A percentile compares a stretch with the other conserved stretches of the same genome.
Conservation (phyloP, 2,329 filamentous ascomycete species). For the Nemania sp. region DNA sequence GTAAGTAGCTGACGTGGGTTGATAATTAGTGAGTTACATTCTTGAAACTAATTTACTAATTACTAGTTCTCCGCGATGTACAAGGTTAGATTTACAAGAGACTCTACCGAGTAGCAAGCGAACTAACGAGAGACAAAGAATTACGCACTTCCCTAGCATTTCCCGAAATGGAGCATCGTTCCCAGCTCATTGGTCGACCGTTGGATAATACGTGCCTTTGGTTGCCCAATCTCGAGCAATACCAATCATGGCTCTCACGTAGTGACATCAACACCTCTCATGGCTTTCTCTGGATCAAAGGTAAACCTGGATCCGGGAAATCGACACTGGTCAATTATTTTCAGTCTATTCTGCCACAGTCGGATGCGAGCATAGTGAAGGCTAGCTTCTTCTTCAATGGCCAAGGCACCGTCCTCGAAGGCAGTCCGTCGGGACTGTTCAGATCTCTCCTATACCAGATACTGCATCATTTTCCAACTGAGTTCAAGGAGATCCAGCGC, state of each 20-base stretch:
- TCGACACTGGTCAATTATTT: neutral
- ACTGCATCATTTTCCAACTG: neutral
- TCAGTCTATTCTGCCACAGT: too few relatives aligned
- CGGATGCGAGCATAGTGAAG: neutral
- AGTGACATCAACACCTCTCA: neutral
- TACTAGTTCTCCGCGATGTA: too few relatives aligned
- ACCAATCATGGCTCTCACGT: neutral
- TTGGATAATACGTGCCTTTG: neutral
- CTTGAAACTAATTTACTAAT: too few relatives aligned
- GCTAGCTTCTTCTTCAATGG: neutral
- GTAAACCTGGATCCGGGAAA: neutral
- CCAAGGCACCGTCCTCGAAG: neutral
- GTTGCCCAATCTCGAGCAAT: neutral
- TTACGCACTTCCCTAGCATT: neutral
- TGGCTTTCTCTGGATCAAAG: neutral
- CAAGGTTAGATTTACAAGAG: too few relatives aligned
- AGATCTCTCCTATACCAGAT: conserved; percentile 1
- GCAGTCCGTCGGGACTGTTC: neutral
- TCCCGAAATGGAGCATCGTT: neutral
- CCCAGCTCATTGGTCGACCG: neutral
- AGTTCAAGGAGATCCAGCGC: neutral
- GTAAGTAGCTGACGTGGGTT: too few relatives aligned
- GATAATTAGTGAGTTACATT: too few relatives aligned
- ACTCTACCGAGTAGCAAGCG: too few relatives aligned
- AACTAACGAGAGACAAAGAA: too few relatives aligned